Evolutionary conservation across 169 alveolate species (phyloP), one percentile per base, ranked within the genome.

Genomic region (Cryptosporidium viatorum): DNA sequence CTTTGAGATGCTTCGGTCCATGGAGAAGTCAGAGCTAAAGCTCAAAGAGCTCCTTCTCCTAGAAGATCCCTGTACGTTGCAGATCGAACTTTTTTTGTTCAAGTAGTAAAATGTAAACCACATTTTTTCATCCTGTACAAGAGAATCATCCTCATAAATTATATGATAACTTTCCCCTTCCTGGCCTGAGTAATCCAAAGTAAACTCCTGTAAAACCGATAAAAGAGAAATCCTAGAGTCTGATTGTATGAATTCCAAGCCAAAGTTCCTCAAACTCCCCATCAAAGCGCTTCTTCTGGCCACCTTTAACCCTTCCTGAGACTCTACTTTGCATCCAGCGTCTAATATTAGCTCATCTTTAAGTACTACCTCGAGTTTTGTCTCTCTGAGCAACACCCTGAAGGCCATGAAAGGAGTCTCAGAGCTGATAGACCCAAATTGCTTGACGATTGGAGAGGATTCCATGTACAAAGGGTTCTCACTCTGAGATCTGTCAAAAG

Each of bases 61-160:
- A 0, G 89, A 80, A 41, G 62, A 37, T 3, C 70, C 71, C 23
- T 69, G 68, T 33, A 80, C 58, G 39, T 43, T 21, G 50, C 71
- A 73, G 7, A 80, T 41, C 4, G 89, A 65, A 29, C 37, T 80
- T 21, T 18, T 41, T 55, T 43, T 60, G 16, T 33, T 45, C 23
- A 80, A 21, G 45, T 80, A 80, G 43, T 43, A 80, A 18, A 59
- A 59, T 6, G 74, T 80, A 33, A 80, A 80, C 89, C 89, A 80
- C 75, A 59, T 80, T 26, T 74, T 74, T 23, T 62, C 39, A 16
- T 37, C 70, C 9, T 37, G 37, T 5, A n/a, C 48, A 0, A 37
- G 35, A 2, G 73, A 45, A 0, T 80, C 70, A 43, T 80, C 89
- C 52, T 69, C 80, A 39, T 80, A 80, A 12, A 80, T 80, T 26